A percentile compares a stretch with the other conserved stretches of the same genome.
Conservation (phyloP, 106 monocot genomes). For the Dactylorhiza incarnata region DNA sequence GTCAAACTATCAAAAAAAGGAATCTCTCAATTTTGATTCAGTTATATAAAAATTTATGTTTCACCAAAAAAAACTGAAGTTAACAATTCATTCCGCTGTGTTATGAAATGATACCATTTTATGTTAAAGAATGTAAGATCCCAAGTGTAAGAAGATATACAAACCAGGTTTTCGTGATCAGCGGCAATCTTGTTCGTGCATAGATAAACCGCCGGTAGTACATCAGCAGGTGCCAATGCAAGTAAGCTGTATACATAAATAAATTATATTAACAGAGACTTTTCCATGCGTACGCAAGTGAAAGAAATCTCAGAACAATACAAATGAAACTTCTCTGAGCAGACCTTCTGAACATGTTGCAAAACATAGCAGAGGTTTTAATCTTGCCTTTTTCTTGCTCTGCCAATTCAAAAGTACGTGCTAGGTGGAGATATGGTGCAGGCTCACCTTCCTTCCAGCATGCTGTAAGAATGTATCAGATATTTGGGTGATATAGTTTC, state of each 20-base stretch:
- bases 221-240: slow-evolving; percentile 83
- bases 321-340: slow-evolving; percentile 4
- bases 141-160: slow-evolving; percentile 10
- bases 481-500: background rate
- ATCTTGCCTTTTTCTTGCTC: slow-evolving; percentile 89
- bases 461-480: slow-evolving; percentile 39
- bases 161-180: slow-evolving; percentile 88
- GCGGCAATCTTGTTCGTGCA: slow-evolving; percentile 89
- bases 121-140: background rate
- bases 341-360: slow-evolving; percentile 99
- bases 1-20: background rate
- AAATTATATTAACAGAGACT: background rate
- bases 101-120: background rate
- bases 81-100: background rate
- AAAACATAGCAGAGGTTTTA: slow-evolving; percentile 69
- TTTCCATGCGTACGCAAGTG: slow-evolving; percentile 4
- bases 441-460: slow-evolving; percentile 84
- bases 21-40: background rate
- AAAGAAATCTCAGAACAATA: slow-evolving; percentile 9
- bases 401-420: slow-evolving; percentile 77
- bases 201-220: slow-evolving; percentile 82
- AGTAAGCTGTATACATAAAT: slow-evolving; percentile 54
- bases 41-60: background rate
- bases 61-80: background rate
- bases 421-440: slow-evolving; percentile 89